Evolutionary conservation across 805 yeast genomes (phyloP).

Genomic region (Starmerella stigmatis): DNA sequence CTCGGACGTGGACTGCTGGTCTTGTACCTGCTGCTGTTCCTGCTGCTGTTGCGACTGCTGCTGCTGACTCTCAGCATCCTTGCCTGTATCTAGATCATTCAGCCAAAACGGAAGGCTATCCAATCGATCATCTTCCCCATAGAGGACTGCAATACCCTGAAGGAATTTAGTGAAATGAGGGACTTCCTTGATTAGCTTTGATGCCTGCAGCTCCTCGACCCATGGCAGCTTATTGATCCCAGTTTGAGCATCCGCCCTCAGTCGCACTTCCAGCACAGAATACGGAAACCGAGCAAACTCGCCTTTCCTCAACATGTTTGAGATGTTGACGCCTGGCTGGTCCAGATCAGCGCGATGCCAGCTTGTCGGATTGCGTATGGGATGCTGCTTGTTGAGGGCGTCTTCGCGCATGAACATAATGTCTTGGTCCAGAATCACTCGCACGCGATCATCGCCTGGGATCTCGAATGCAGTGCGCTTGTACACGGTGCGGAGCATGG

Average conservation of each 20-base stretch:
- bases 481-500: slow-evolving; percentile 74
- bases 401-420: slow-evolving; percentile 84
- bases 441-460: slow-evolving; percentile 90
- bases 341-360: slow-evolving; percentile 95
- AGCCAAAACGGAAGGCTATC: slow-evolving; percentile 92
- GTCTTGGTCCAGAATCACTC: slow-evolving; percentile 85
- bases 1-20: too few relatives aligned
- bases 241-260: slow-evolving; percentile 35
- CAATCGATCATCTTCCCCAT: slow-evolving; percentile 79
- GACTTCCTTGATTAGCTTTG: slow-evolving; percentile 82
- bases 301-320: slow-evolving; percentile 70
- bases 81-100: slow-evolving; percentile 60
- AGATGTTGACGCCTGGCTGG: slow-evolving; percentile 52
- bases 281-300: slow-evolving; percentile 72
- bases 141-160: slow-evolving; percentile 84
- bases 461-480: slow-evolving; percentile 94
- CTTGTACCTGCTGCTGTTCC: neutral
- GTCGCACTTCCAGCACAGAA: slow-evolving; percentile 72
- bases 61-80: slow-evolving; percentile 47
- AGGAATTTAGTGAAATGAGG: slow-evolving; percentile 88
- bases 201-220: slow-evolving; percentile 76
- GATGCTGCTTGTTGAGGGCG: slow-evolving; percentile 69
- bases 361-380: slow-evolving; percentile 73
- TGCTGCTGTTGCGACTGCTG: neutral
- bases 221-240: slow-evolving; percentile 39